Base-by-base conservation (phyloP, 129 eudicot species). In the Helianthus annuus region DNA sequence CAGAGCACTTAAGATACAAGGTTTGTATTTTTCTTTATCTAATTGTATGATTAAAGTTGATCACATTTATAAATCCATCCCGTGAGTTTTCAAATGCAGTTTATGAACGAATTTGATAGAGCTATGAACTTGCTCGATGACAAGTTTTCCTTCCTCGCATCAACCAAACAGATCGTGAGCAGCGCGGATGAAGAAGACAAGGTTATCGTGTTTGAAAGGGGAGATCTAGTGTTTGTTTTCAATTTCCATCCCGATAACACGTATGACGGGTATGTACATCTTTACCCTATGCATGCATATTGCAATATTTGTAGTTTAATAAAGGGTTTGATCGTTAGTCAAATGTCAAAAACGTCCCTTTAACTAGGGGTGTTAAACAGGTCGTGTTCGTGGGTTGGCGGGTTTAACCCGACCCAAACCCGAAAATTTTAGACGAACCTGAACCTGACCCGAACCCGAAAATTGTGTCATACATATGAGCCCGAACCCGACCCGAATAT, bases 141-240 rank as follows among this genome's bases (percentile, higher is more conserved):
- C 38, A 83, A 86, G 45, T 88, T 80, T 69, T 85, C 86, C 14
- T 90, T 95, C 83, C 97, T 95, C 29, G 53, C 94, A 46, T 95
- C 97, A 44, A 62, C 82, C 66, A 95, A 95, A 51, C 99, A 86
- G 76, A 82, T 95, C 12, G 97, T 95, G 52, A 95, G 97, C 96
- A 77, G 90, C 73, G 60, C 85, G 53, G 83, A 88, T 69, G 96
- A 90, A 63, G 90, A 86, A 24, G 77, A 83, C 64, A 90, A 90
- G 99, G 99, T 95, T 74, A 83, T 95, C 62, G 97, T 88, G 42
- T 95, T 95, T 80, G 99, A 95, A 75, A 86, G 97, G 39, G 99
- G 99, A 77, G 97, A 90, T 82, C 82, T 95, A 45, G 96, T 95
- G 34, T 95, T 90, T 72, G 89, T 95, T 65, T 95, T 90, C 82